These are phyloP conservation scores for Coniophora puteana DNA, from an alignment of 1,284 basidiomycete species.

Conservation along the genomic window DNA sequence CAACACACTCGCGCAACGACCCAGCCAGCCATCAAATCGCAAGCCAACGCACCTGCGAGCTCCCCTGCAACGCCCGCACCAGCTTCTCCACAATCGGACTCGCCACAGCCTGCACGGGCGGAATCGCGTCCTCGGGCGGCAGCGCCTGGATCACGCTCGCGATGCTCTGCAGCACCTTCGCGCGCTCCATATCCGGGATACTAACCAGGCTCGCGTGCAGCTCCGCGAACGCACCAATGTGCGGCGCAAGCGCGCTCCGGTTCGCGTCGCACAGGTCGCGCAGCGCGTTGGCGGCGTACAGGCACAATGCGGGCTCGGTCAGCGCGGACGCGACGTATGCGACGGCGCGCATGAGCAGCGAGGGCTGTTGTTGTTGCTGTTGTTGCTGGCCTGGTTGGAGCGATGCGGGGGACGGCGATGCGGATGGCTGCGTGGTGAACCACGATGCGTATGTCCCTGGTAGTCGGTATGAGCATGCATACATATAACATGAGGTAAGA, in stretches of 20 bases:
- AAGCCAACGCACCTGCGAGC: conserved; percentile 40
- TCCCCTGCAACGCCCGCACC: conserved; percentile 53
- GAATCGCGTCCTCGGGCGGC: conserved; percentile 70
- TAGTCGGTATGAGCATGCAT: neutral
- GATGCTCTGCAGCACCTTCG: conserved; percentile 86
- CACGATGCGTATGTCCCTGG: conserved; percentile 82
- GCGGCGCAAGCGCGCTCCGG: conserved; percentile 71
- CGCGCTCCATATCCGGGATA: conserved; percentile 82
- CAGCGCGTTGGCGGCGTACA: conserved; percentile 75
- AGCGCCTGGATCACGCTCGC: conserved; percentile 88
- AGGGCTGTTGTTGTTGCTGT: neutral
- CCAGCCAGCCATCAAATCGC: neutral
- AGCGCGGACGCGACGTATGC: conserved; percentile 74
- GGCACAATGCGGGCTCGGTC: conserved; percentile 58
- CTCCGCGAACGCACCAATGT: conserved; percentile 80
- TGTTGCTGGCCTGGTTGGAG: no score
- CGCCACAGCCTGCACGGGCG: conserved; percentile 77
- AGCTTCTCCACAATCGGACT: conserved; percentile 73
- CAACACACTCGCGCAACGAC: conserved; percentile 11
- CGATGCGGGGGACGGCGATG: conserved; percentile 27
- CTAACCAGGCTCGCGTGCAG: conserved; percentile 72
- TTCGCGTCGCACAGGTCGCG: conserved; percentile 87
- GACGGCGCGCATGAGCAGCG: conserved; percentile 55
- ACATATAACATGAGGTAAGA: neutral
- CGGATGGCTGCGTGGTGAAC: conserved; percentile 61